A percentile compares a stretch with the other conserved stretches of the same genome.
Evolutionary conservation across 495 filamentous ascomycete genomes (phyloP).

Genomic region (Aspergillus cavernicola): DNA sequence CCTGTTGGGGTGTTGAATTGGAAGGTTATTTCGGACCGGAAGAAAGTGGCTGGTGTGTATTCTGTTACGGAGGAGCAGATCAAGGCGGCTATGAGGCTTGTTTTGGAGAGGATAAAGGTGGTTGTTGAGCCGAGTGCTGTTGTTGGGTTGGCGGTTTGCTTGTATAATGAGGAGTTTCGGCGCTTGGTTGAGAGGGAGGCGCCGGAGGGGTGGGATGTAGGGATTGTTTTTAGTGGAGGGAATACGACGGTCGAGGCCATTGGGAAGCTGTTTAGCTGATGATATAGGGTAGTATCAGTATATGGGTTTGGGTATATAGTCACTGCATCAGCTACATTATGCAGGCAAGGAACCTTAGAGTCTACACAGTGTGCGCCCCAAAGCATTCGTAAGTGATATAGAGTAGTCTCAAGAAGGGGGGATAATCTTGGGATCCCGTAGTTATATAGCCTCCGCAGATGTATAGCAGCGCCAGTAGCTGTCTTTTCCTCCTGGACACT

Average conservation of each 20-base stretch:
- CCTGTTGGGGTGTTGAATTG: constrained; percentile 77
- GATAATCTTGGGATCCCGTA: too few species aligned
- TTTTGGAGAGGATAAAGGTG: constrained; percentile 87
- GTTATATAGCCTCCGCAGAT: too few species aligned
- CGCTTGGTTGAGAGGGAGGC: constrained; percentile 63
- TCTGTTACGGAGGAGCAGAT: constrained; percentile 82
- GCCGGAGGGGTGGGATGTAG: constrained; percentile 81
- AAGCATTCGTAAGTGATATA: too few species aligned
- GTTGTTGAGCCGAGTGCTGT: constrained; percentile 88
- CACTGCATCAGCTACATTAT: too few species aligned
- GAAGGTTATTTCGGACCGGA: constrained; percentile 69
- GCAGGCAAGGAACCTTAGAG: too few species aligned
- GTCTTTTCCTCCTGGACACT: too few species aligned
- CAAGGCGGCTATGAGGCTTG: constrained; percentile 67
- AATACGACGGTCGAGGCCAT: constrained; percentile 85
- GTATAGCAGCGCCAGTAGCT: too few species aligned
- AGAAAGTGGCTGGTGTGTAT: constrained; percentile 71
- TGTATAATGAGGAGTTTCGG: constrained; percentile 85
- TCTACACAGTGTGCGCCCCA: too few species aligned
- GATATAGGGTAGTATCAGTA: too few species aligned
- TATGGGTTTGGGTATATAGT: not conserved
- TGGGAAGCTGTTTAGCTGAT: constrained; percentile 35
- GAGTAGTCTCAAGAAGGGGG: too few species aligned
- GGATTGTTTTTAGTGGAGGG: constrained; percentile 82
- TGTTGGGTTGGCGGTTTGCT: constrained; percentile 75